Base-by-base conservation (phyloP, 2,329 filamentous ascomycete genomes). In the Orbilia blumenaviensis region DNA sequence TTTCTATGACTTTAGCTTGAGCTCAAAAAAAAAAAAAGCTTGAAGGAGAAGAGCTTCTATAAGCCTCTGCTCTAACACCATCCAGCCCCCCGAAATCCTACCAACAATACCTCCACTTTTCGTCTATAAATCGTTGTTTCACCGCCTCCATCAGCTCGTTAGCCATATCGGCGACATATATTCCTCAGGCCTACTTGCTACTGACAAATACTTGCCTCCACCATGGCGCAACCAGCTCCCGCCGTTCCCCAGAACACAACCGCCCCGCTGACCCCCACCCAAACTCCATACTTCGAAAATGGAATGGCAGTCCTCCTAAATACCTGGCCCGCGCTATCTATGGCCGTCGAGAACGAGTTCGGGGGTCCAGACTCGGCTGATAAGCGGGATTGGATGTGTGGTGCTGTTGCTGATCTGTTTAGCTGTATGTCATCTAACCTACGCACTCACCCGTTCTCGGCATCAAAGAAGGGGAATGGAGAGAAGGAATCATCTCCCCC, bases 371-470 rank as follows among this genome's bases (percentile, higher is more conserved):
- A 93, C 81, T 91, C 89, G 21, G 83, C 86, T 76, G 93, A 96
- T 83, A 98, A 98, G 85, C 91, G 94, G 81, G 94, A 97, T 86
- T 98, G 94, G 94, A 92, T 99, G 81, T 94, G 92, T 61, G 94
- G 93, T 78, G 92, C 91, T 46, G 87, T 98, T 63, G 91, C 90
- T 73, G 92, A 97, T 25, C 88, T 97, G 78, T 91, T 97, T 80
- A 85, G 86, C 44, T 66, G 73, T 71, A 60, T 12, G 61, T 4
- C n/a, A n/a, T n/a, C n/a, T n/a, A n/a, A n/a, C n/a, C n/a, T n/a
- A n/a, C n/a, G n/a, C n/a, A n/a, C n/a, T n/a, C n/a, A n/a, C n/a
- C n/a, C n/a, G n/a, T n/a, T n/a, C n/a, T n/a, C n/a, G n/a, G n/a
- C n/a, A n/a, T n/a, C n/a, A n/a, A n/a, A n/a, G n/a, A n/a, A n/a